Base-by-base conservation (phyloP, 345 rosid genomes). In the Moricandia moricandioides region DNA sequence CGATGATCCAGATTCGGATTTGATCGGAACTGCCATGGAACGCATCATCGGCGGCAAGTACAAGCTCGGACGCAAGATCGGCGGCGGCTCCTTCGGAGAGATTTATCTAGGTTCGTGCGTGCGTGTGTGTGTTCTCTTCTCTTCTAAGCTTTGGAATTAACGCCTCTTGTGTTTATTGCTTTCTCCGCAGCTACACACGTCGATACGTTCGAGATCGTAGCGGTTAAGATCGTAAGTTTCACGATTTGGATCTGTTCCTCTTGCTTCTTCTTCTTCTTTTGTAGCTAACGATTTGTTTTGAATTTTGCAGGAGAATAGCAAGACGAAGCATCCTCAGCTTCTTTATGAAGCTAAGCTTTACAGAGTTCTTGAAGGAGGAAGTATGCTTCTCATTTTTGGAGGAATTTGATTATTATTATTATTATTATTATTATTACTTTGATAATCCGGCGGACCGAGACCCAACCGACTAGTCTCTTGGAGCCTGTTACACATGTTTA, bases 71-170 rank as follows among this genome's bases (percentile, higher is more conserved):
- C 88, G 96, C 21, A 89, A 89, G 84, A 91, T 94, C 87, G 98
- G 98, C 77, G 85, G 98, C 69, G 98, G 98, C 73, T 93, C 98
- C 39, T 93, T 89, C 80, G 98, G 98, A 35, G 97, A 94, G 82
- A 93, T 93, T 62, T 91, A 64, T 81, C 90, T 89, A 17, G 98
- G 98, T 93, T 11, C 11, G 83, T 85, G 3, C 24, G 17, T 2
- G 24, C 31, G 2, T 29, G 5, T 29, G 31, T 29, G 31, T 29
- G 5, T 29, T 29, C 31, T 29, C 5, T 29, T 29, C 31, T 29
- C 37, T 63, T 54, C 56, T 43, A 45, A 45, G 26, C 7, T 29
- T 33, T 3, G 7, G 1, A 30, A 3, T 37, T 63, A 61, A 21
- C 59, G 17, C 29, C 8, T 26, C 21, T 21, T 30, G 4, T 62